Conservation (phyloP, 1,284 basidiomycete genomes). For the Puccinia sorghi region DNA sequence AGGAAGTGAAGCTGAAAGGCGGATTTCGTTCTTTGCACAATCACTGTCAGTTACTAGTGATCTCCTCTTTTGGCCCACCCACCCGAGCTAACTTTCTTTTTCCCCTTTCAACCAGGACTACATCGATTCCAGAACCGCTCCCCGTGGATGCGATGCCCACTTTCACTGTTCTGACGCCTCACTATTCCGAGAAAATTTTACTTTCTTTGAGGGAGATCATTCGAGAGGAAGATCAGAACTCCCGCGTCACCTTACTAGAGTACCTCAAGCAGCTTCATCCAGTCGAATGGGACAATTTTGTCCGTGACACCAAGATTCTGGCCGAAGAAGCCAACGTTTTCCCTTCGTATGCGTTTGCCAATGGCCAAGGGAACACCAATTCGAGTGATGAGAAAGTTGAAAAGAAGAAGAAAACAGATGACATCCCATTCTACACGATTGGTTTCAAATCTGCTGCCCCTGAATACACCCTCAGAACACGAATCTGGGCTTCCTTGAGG, state of each 20-base stretch:
- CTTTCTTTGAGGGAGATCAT: constrained; percentile 93
- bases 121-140: constrained; percentile 80
- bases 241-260: constrained; percentile 88
- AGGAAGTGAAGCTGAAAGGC: constrained; percentile 86
- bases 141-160: constrained; percentile 96
- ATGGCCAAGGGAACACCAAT: constrained; percentile 51
- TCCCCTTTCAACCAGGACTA: constrained; percentile 70
- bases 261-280: constrained; percentile 98
- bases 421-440: constrained; percentile 97
- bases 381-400: constrained; percentile 74
- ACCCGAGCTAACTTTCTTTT: constrained; percentile 65
- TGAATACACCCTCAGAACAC: constrained; percentile 95
- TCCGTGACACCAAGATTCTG: constrained; percentile 98
- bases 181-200: constrained; percentile 94
- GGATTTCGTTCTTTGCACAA: constrained; percentile 95
- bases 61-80: background rate
- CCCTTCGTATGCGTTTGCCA: constrained; percentile 63
- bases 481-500: constrained; percentile 97
- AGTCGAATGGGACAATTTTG: constrained; percentile 99
- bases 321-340: constrained; percentile 91
- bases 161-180: constrained; percentile 90
- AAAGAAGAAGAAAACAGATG: constrained; percentile 74
- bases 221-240: constrained; percentile 91
- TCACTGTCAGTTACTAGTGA: constrained; percentile 63
- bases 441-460: constrained; percentile 99